These are phyloP conservation scores for Oryza punctata DNA, from an alignment of 176 grass and related monocot genomes.

Conservation along the genomic window DNA sequence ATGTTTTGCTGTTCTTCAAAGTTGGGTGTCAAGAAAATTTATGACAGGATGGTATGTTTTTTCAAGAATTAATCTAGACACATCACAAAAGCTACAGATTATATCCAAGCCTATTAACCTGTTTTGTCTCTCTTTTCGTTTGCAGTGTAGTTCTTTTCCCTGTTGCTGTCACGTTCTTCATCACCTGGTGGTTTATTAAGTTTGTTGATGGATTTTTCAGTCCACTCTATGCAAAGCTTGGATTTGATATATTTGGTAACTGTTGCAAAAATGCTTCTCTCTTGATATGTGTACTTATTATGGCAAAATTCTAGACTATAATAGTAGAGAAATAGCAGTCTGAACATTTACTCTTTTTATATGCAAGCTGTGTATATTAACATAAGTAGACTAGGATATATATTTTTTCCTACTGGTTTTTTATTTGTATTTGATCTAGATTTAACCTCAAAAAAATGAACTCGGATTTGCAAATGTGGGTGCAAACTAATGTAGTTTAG, in stretches of 20 bases:
- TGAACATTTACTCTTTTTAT: not conserved
- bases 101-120: conserved; percentile 19
- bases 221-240: conserved; percentile 87
- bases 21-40: conserved; percentile 96
- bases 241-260: conserved; percentile 93
- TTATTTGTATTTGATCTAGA: conserved; percentile 7
- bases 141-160: conserved; percentile 98
- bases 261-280: conserved; percentile 27
- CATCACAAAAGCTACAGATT: not conserved
- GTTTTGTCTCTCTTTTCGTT: not conserved
- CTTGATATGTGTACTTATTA: conserved; percentile 44
- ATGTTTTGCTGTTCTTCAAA: conserved; percentile 93
- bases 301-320: not conserved
- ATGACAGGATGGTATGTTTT: conserved; percentile 92
- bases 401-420: not conserved
- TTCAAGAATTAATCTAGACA: conserved; percentile 21
- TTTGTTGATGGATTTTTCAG: conserved; percentile 99
- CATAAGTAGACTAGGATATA: not conserved
- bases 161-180: conserved; percentile 95
- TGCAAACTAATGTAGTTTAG: not conserved
- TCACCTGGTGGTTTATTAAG: conserved; percentile 99
- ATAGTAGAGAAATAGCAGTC: not conserved
- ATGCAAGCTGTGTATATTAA: not conserved
- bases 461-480: not conserved
- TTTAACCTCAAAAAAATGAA: not conserved